phyloP scores from a whole-genome alignment of 495 filamentous ascomycete species.

The Podospora pseudopauciseta region DNA sequence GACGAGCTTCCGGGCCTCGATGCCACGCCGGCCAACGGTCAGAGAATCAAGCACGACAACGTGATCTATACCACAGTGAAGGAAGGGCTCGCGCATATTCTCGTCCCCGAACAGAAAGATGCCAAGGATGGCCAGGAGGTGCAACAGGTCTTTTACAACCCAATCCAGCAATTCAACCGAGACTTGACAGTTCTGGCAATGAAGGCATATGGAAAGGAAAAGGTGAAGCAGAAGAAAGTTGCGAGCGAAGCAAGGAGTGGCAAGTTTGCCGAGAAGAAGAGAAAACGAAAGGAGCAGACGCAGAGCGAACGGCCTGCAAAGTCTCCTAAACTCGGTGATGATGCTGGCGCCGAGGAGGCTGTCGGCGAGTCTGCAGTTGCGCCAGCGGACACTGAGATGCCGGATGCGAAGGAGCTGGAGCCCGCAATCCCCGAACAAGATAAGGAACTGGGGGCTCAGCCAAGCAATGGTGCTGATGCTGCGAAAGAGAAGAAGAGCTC shows the following conservation, averaged over 20 bases:
- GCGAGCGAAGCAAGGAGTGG: slow-evolving; percentile 38
- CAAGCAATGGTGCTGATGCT: slow-evolving; percentile 14
- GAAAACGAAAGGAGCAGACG: slow-evolving; percentile 46
- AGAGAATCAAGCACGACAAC: slow-evolving; percentile 37
- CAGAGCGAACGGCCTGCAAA: slow-evolving; percentile 30
- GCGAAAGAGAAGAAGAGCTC: slow-evolving; percentile 16
- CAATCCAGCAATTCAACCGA: slow-evolving; percentile 97
- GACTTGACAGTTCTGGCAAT: slow-evolving; percentile 92
- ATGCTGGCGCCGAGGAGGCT: slow-evolving; percentile 2
- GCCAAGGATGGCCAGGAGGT: slow-evolving; percentile 38
- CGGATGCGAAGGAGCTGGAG: slow-evolving; percentile 23
- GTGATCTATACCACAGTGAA: slow-evolving; percentile 42
- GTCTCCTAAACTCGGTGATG: slow-evolving; percentile 21
- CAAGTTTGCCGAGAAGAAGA: slow-evolving; percentile 42
- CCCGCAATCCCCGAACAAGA: background rate
- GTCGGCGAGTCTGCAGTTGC: slow-evolving; percentile 11
- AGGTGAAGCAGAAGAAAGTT: slow-evolving; percentile 46
- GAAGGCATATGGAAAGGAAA: slow-evolving; percentile 72
- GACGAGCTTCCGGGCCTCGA: slow-evolving; percentile 16
- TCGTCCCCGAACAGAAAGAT: slow-evolving; percentile 38
- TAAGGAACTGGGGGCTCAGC: background rate
- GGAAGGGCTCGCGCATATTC: slow-evolving; percentile 46
- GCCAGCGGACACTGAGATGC: slow-evolving; percentile 19
- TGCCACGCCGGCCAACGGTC: slow-evolving; percentile 30
- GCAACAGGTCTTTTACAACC: slow-evolving; percentile 95